Evolutionary conservation across 805 yeast species (phyloP), one percentile per base, ranked within the genome.

Genomic region (Wickerhamiella dianesei): DNA sequence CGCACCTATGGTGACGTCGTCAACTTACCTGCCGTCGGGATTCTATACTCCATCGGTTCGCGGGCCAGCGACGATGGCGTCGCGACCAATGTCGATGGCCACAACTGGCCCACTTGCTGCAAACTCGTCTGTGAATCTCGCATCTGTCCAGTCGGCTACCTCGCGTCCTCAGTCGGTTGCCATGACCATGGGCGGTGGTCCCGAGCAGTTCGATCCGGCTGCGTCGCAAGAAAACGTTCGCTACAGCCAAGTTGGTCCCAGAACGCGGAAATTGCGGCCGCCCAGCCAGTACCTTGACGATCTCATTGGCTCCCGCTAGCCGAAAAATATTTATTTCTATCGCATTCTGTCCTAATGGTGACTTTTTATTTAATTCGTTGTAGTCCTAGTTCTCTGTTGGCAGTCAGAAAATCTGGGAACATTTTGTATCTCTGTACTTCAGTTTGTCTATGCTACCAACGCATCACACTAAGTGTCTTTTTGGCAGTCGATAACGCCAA

Each of bases 241-340:
- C 22, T n/a, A 14, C 17, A 19, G 39, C 21, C 35, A 16, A 29
- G 18, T 19, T n/a, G n/a, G n/a, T 19, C 48, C 48, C 44, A 44
- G 50, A 8, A 43, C 47, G 35, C 46, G 43, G 41, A 52, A 45
- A 47, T 20, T 50, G 47, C 55, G 69, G 3, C 65, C 67, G 16
- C 69, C 70, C 8, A 61, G 64, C 42, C 61, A 63, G 5, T 65
- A 58, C 44, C 56, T 65, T 37, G 67, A 65, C 45, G 66, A 64
- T 40, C 55, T 65, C 36, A 51, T 65, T n/a, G 59, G 54, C 21
- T 5, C 17, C 39, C 32, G 32, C 6, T 25, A 25, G 32, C 32
- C 32, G 32, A 6, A 25, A 25, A 25, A 25, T 25, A 25, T 25
- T 25, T 25, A 25, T 25, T 25, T 12, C 32, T 25, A n/a, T n/a